phyloP scores from a whole-genome alignment of 78 protist genomes.

The Dictyostelium citrinum region DNA sequence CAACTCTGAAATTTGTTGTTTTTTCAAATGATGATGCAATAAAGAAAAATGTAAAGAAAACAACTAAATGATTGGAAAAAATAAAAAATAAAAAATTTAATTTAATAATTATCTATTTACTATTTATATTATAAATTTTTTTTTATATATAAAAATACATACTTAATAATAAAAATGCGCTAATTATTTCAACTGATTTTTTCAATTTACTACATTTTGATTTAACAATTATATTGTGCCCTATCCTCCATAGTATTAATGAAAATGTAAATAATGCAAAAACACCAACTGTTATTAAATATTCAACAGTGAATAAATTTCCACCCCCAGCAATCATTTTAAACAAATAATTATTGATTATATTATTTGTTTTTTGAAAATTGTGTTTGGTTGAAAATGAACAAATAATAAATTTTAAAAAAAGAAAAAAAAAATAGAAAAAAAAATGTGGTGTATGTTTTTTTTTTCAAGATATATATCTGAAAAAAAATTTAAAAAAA shows the following conservation, averaged over 20 bases:
- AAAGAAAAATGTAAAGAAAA: background rate
- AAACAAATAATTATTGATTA: background rate
- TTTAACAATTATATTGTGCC: background rate
- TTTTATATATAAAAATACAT: background rate
- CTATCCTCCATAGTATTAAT: background rate
- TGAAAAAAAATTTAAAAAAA: background rate
- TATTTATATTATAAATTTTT: too few species aligned
- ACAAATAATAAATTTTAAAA: too few species aligned
- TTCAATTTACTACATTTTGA: background rate
- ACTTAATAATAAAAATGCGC: background rate
- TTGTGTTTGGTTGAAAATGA: too few species aligned
- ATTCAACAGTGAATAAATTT: background rate
- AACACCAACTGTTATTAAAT: background rate
- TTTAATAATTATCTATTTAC: background rate
- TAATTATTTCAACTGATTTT: background rate
- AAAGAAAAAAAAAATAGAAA: too few species aligned
- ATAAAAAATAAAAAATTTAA: background rate
- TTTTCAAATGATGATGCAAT: background rate
- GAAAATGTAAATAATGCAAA: background rate
- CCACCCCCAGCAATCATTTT: constrained; percentile 8
- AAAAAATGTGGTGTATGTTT: too few species aligned
- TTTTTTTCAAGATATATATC: background rate
- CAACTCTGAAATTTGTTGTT: background rate
- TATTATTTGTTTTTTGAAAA: too few species aligned
- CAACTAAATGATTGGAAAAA: background rate